Evolutionary conservation across 495 filamentous ascomycete genomes (phyloP).

Genomic region (Bacidia gigantensis): DNA sequence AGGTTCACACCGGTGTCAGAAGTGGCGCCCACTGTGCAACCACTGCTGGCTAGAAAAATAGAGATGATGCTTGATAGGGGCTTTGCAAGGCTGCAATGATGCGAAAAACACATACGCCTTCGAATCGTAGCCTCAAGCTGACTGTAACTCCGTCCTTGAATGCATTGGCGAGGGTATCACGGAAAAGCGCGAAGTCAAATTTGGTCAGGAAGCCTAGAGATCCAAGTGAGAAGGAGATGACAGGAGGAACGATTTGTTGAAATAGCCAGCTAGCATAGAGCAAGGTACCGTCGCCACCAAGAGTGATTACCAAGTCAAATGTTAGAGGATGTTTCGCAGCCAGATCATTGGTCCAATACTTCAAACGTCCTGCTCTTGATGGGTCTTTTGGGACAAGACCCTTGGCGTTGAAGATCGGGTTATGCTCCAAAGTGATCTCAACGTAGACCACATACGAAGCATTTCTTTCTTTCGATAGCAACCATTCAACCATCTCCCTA

Average conservation of each 20-base stretch:
- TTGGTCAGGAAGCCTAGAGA: slow-evolving; percentile 93
- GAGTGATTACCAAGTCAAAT: slow-evolving; percentile 87
- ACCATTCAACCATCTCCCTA: slow-evolving; percentile 64
- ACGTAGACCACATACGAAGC: slow-evolving; percentile 65
- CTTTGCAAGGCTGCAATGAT: neutral
- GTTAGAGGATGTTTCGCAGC: slow-evolving; percentile 64
- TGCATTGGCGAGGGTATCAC: slow-evolving; percentile 52
- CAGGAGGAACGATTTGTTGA: slow-evolving; percentile 88
- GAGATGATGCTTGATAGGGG: too few species aligned
- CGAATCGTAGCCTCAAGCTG: slow-evolving; percentile 77
- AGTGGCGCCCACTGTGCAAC: too few species aligned
- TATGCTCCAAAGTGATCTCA: slow-evolving; percentile 56
- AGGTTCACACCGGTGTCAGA: too few species aligned
- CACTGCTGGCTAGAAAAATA: too few species aligned
- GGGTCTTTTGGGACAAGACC: slow-evolving; percentile 46
- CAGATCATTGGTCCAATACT: slow-evolving; percentile 71
- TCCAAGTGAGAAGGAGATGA: slow-evolving; percentile 80
- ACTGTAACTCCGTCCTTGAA: slow-evolving; percentile 78
- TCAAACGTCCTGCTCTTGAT: slow-evolving; percentile 43
- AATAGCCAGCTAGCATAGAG: slow-evolving; percentile 94
- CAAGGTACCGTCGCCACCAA: slow-evolving; percentile 95
- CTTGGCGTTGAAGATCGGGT: slow-evolving; percentile 54
- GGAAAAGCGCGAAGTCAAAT: slow-evolving; percentile 72
- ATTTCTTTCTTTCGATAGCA: slow-evolving; percentile 62
- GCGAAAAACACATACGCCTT: slow-evolving; percentile 33